Evolutionary conservation across 2,329 filamentous ascomycete species (phyloP), one percentile per base, ranked within the genome.

Genomic region (Neonectria hederae): DNA sequence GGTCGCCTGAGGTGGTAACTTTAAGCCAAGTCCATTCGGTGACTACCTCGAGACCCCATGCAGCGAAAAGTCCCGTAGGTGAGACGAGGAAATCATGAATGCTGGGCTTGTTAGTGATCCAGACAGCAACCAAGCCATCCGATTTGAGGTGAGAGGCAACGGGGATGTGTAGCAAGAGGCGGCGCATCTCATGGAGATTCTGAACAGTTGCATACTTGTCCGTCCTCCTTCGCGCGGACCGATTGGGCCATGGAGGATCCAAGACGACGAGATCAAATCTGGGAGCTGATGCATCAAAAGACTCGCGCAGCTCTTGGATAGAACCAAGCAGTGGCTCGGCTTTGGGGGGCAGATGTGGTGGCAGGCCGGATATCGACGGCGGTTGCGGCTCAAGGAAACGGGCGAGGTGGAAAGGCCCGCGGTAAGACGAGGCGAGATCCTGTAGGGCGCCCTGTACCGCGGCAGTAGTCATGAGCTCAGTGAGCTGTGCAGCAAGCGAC

Each of bases 21-120:
- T 96, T 96, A 53, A 94, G 76, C 92, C 92, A 96, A 2, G 89
- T 83, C 92, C 92, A 95, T 74, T 94, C 90, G 53, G 89, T 87
- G 0, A 87, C 81, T 11, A 87, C 74, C 55, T 89, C 83, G 0
- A 95, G 78, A 24, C 87, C 89, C 90, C 90, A 93, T 35, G 81
- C 77, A 7, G 85, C 83, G 67, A 94, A 90, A 2, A 94, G 68
- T 1, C 89, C 89, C 2, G 69, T 69, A 2, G 80, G 76, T 0
- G 83, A 81, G 0, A 79, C 82, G 57, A 89, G 75, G 13, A 93
- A 78, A 5, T 87, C 83, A 22, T 86, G 77, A 3, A 88, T 81
- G 22, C 87, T 82, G 2, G 84, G 78, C 67, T 89, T 92, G 77
- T 95, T 95, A 54, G 92, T 95, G 60, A 94, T 84, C 92, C 92